Percentiles rank a stretch among this genome's conserved stretches.
phyloP scores from a whole-genome alignment of 352 stramenopile genomes.

The Pythium folliculosum region DNA sequence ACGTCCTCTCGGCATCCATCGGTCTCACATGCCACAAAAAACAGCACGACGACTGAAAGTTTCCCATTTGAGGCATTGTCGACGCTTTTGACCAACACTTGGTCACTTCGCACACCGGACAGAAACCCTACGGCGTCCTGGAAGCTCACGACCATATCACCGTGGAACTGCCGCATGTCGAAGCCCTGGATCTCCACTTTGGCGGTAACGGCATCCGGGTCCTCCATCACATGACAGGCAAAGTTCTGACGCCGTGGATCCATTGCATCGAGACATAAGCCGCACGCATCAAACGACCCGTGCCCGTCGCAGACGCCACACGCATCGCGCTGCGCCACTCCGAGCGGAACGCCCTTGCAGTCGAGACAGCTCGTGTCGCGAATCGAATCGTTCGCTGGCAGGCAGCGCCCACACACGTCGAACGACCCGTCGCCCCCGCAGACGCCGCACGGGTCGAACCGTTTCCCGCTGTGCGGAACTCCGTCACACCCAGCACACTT shows the following conservation, averaged over 20 bases:
- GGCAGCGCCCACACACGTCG: constrained; percentile 34
- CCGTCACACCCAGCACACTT: constrained; percentile 34
- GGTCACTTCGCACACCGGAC: neutral
- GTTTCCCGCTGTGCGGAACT: constrained; percentile 30
- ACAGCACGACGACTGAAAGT: constrained; percentile 4
- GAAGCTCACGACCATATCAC: constrained; percentile 22
- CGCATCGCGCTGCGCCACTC: constrained; percentile 19
- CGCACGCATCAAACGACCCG: constrained; percentile 42
- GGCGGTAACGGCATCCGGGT: constrained; percentile 31
- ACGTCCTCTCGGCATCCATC: constrained; percentile 19
- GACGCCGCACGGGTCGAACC: constrained; percentile 32
- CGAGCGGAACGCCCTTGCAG: constrained; percentile 35
- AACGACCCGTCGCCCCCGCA: constrained; percentile 36
- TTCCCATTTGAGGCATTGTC: neutral
- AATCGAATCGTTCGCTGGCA: constrained; percentile 25
- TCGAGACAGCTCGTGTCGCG: constrained; percentile 33
- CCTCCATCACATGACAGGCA: constrained; percentile 33
- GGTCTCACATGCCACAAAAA: constrained; percentile 25
- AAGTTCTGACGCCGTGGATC: constrained; percentile 37
- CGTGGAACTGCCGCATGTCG: constrained; percentile 23
- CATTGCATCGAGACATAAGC: constrained; percentile 35
- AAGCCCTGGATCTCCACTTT: constrained; percentile 32
- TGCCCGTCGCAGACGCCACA: constrained; percentile 38
- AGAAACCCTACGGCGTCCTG: constrained; percentile 25
- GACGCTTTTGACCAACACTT: constrained; percentile 26